These are phyloP conservation scores for Oldenlandia corymbosa DNA, from an alignment of 257 asterid genomes.

Conservation along the genomic window DNA sequence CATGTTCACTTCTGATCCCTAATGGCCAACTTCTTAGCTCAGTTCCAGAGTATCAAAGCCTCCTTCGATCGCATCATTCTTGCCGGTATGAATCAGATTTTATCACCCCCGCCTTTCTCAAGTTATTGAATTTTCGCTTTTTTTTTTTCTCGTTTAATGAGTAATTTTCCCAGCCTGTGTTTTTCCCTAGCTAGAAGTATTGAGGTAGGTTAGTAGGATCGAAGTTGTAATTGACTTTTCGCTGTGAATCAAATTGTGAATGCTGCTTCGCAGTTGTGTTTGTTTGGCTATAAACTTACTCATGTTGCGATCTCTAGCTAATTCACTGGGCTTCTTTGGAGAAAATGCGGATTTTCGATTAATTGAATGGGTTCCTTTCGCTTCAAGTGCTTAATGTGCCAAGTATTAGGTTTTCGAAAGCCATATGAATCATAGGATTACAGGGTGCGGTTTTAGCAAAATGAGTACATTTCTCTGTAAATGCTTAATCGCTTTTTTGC, in stretches of 20 bases:
- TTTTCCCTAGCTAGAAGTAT: not conserved
- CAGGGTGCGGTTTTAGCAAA: not conserved
- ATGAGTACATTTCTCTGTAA: not conserved
- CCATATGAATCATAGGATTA: not conserved
- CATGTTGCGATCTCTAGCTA: not conserved
- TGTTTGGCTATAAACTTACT: not conserved
- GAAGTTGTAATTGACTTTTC: not conserved
- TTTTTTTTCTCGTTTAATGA: not conserved
- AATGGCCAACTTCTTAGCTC: constrained; percentile 96
- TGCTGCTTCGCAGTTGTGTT: constrained; percentile 1
- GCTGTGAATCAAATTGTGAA: not conserved
- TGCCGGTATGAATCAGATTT: constrained; percentile 52
- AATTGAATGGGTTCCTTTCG: not conserved
- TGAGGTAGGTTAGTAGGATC: not conserved
- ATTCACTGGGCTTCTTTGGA: no score
- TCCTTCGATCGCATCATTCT: constrained; percentile 73
- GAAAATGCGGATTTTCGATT: not conserved
- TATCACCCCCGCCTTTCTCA: not conserved
- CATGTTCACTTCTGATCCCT: constrained; percentile 15
- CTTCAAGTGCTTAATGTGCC: constrained; percentile 1
- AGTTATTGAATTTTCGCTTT: not conserved
- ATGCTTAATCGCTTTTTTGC: not conserved
- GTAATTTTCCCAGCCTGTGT: not conserved
- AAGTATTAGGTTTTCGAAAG: not conserved
- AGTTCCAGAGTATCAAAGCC: constrained; percentile 83